Conservation (phyloP, 1,284 basidiomycete genomes). For the Megacollybia platyphylla region DNA sequence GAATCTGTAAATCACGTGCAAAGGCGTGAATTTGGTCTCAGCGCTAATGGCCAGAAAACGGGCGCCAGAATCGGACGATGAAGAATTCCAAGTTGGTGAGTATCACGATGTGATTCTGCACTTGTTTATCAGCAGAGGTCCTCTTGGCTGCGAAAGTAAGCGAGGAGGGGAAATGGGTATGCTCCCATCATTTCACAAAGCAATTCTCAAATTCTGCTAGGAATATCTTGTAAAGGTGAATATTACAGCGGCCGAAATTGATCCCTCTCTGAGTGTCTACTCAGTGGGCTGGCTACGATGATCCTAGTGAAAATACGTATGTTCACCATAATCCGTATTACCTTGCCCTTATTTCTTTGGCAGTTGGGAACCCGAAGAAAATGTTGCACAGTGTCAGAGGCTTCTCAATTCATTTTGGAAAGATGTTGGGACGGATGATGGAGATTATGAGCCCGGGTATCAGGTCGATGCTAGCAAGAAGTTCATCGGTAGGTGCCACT, state of each 20-base stretch:
- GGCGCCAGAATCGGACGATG: background rate
- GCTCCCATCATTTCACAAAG: background rate
- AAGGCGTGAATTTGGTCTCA: too few species aligned
- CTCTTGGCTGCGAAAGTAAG: background rate
- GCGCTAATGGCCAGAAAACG: too few species aligned
- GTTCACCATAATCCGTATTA: background rate
- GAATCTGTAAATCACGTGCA: too few species aligned
- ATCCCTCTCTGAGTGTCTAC: background rate
- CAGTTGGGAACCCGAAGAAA: constrained; percentile 11
- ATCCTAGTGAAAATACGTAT: constrained; percentile 25
- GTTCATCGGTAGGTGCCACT: constrained; percentile 35
- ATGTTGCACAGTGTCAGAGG: constrained; percentile 6
- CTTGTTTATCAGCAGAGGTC: background rate
- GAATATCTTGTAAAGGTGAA: constrained; percentile 1
- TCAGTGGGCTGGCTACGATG: constrained; percentile 33
- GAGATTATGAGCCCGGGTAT: constrained; percentile 6
- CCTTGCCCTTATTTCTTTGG: background rate
- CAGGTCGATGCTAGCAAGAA: constrained; percentile 17
- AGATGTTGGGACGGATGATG: constrained; percentile 7
- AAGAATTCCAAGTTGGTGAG: background rate
- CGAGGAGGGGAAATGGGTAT: background rate
- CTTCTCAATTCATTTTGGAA: constrained; percentile 9
- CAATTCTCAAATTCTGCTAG: background rate
- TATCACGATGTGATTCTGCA: background rate
- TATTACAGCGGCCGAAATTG: background rate